Base-by-base conservation (phyloP, 1,284 basidiomycete genomes). In the Apiotrichum laibachii region DNA sequence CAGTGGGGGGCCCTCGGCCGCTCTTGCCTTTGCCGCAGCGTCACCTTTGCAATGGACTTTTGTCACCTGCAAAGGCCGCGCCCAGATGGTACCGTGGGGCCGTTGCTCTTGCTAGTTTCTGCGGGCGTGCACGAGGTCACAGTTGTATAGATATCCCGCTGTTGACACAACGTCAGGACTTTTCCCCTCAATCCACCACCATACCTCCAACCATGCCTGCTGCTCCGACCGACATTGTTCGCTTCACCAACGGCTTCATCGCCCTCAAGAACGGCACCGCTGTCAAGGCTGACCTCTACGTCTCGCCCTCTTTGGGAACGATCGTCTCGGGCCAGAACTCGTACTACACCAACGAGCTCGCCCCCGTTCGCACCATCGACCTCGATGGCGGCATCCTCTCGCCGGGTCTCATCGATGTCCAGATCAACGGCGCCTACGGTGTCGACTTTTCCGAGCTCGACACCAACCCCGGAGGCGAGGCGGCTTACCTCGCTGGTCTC, bases 171-270 rank as follows among this genome's bases (percentile, higher is more conserved):
- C 3, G 26, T 31, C 26, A 31, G 26, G 26, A 12, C 44, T 37
- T 39, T 39, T 39, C 22, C 34, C 21, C 12, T 21, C 44, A 11
- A 22, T 19, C 45, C 46, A 6, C 15, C 43, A 44, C 48, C 21
- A 39, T n/a, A 34, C 31, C 31, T 21, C 9, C 46, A 39, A 47
- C 44, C 49, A 62, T 59, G 57, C 45, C 51, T 31, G 15, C 44
- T 31, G 37, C 44, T 37, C 69, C 69, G 64, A 54, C 67, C 44
- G 67, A 72, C 43, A 66, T 91, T 22, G 77, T 91, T 55, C 89
- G 90, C 77, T 91, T 92, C 77, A 92, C 89, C 22, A 91, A 92
- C 76, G 90, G 90, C 68, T 77, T 87, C 57, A 80, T 91, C 39
- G 85, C 87, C 2, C 83, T 82, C 60, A 87, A 90, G 70, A 88